Evolutionary conservation across 768 basidiomycete species (phyloP), one percentile per base, ranked within the genome.

Genomic region (Strobilomyces echinocephalus): DNA sequence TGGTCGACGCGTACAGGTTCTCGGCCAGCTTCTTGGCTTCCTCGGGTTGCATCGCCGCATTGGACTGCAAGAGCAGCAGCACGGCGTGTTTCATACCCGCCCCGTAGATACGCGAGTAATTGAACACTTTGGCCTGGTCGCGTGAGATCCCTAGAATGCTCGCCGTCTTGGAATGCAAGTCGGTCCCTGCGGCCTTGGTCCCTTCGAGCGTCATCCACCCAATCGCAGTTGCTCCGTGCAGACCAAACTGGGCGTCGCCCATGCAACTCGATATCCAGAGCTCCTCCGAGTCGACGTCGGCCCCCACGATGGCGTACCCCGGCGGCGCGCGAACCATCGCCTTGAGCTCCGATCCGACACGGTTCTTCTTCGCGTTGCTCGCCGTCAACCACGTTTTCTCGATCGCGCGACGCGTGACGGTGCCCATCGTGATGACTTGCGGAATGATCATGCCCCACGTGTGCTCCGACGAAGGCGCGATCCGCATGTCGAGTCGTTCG

Each of bases 191-290:
- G 0, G 85, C 79, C 71, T 98, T 98, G 15, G 95, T 95, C 1
- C 97, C 95, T 69, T 98, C 97, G 28, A 99, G 79, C 15, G 95
- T 97, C 95, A 99, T 98, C 95, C 95, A 98, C 4, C 97, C 95
- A 40, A 99, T 84, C 2, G 95, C 94, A 3, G 94, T 95, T 11
- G 94, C 92, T 11, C 95, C 95, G 61, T 99, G 95, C 53, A 95
- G 68, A 9, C 95, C 97, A 68, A 99, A 97, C 70, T 99, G 95
- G 0, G 94, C 91, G 64, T 98, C 97, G 1, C 95, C 95, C 91
- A 98, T 95, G 55, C 92, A 91, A 63, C 91, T 94, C 18, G 95
- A 95, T 59, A 98, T 98, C 97, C 97, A 98, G 21, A 99, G 76
- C 69, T 99, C 97, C 72, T 98, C 95, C 44, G 93, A 95, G 70